Base-by-base conservation (phyloP, 139 green algal species). In the Bryopsis sp. region DNA sequence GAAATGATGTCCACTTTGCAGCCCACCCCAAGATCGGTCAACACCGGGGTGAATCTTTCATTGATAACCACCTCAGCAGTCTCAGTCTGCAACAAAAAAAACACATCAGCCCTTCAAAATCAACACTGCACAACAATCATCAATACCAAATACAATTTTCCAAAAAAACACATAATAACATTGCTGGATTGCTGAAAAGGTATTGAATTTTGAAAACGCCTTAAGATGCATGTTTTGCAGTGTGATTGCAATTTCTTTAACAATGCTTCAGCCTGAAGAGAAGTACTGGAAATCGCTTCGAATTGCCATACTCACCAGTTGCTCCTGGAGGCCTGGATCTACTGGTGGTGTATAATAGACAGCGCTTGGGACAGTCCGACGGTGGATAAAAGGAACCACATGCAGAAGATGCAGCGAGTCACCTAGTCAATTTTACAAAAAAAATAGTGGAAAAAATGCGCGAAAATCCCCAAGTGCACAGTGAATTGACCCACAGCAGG, bases 301-400 rank as follows among this genome's bases (percentile, higher is more conserved):
- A 50, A 26, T 11, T 50, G 15, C 11, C 54, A 32, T 63, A 8
- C 54, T 28, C 54, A 63, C 54, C 54, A 67, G 11, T 47, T 67
- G 59, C 31, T 67, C 34, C 19, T 26, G 29, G 8, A 67, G 6
- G 7, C 43, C 59, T 32, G 50, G 50, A 46, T 67, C 59, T 26
- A 47, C 33, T 28, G 59, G 59, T n/a, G 59, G 59, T 31, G 59
- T 48, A 32, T 67, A 67, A 47, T 67, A 67, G 7, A 67, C 59
- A 7, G 59, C 33, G 8, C 24, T 29, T 6, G 59, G 28, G 24
- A 47, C 7, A 32, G 33, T 31, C 28, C 43, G 59, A 7, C 33
- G 33, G 43, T 46, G 59, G 8, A 67, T 15, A 31, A 47, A 67
- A 8, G 59, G 59, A 46, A 67, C n/a, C 59, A 67, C 59, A 47